phyloP scores from a whole-genome alignment of 805 yeast genomes.

The Wickerhamomyces xylosicus region DNA sequence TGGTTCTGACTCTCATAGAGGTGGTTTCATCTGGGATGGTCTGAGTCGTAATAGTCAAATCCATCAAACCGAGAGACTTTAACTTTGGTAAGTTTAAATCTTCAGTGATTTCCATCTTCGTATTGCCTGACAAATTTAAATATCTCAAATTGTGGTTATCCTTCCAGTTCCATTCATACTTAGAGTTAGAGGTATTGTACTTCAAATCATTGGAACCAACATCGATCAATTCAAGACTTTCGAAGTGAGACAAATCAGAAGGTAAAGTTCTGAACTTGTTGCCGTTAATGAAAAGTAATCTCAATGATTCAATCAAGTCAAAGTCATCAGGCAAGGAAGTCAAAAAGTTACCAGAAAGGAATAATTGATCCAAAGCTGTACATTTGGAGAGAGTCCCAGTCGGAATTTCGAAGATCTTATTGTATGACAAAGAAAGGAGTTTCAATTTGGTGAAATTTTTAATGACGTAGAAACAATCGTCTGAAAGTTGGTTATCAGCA shows the following conservation, averaged over 20 bases:
- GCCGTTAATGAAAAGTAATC: constrained; percentile 62
- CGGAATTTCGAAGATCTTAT: constrained; percentile 76
- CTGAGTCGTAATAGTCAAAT: constrained; percentile 84
- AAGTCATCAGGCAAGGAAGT: constrained; percentile 79
- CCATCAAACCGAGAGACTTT: constrained; percentile 79
- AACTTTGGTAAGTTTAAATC: constrained; percentile 69
- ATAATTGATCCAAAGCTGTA: constrained; percentile 49
- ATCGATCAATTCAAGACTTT: constrained; percentile 61
- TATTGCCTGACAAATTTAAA: constrained; percentile 87
- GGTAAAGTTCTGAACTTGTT: constrained; percentile 83
- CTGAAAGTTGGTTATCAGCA: constrained; percentile 78
- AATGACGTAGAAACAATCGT: constrained; percentile 63
- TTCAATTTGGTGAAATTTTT: constrained; percentile 48
- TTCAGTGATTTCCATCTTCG: constrained; percentile 68
- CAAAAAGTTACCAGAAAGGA: constrained; percentile 74
- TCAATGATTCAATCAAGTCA: constrained; percentile 45
- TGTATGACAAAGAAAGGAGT: constrained; percentile 69
- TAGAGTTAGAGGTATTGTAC: constrained; percentile 89
- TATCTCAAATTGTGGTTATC: constrained; percentile 67
- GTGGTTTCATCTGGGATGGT: constrained; percentile 80
- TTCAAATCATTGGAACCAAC: constrained; percentile 85
- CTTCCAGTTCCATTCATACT: constrained; percentile 98
- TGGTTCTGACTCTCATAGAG: constrained; percentile 80
- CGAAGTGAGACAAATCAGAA: constrained; percentile 69
- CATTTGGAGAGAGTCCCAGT: constrained; percentile 54